These are phyloP conservation scores for Kwoniella sp. DNA, from an alignment of 768 basidiomycete species.

Conservation along the genomic window DNA sequence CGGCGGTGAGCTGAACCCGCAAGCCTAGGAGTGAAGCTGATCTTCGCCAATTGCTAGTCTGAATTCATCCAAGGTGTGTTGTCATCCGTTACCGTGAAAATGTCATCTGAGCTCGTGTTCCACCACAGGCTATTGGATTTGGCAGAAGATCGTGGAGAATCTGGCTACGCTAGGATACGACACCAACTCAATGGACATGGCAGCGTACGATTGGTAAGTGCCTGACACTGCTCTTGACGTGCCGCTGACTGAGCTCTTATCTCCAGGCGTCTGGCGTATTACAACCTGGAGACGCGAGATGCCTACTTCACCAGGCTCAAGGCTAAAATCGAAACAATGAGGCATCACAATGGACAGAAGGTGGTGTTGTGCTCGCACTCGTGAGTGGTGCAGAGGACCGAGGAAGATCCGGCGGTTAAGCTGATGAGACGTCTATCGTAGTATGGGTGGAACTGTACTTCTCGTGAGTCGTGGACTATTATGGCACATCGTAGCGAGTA, in stretches of 20 bases:
- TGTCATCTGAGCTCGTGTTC: not conserved
- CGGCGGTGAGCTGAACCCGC: constrained; percentile 60
- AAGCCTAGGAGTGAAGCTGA: not conserved
- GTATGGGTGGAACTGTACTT: constrained; percentile 50
- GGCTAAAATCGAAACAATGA: constrained; percentile 71
- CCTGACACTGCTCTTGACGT: not conserved
- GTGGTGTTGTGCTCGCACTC: constrained; percentile 63
- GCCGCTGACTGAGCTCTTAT: not conserved
- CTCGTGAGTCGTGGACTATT: constrained; percentile 20
- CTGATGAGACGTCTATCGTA: not conserved
- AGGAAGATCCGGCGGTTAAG: constrained; percentile 1
- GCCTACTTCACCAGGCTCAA: constrained; percentile 58
- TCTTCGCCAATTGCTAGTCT: constrained; percentile 20
- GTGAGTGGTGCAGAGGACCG: constrained; percentile 54
- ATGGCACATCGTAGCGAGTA: too few species aligned
- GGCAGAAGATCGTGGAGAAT: constrained; percentile 79
- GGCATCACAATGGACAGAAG: constrained; percentile 67
- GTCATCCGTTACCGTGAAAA: constrained; percentile 2
- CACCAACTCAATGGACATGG: constrained; percentile 52
- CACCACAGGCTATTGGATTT: constrained; percentile 81
- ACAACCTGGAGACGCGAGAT: constrained; percentile 73
- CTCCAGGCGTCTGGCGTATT: constrained; percentile 54
- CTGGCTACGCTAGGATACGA: constrained; percentile 89
- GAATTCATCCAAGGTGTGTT: constrained; percentile 43
- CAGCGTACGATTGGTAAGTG: constrained; percentile 74